Base-by-base conservation (phyloP, 208 protist genomes). In the Angomonas deanei region DNA sequence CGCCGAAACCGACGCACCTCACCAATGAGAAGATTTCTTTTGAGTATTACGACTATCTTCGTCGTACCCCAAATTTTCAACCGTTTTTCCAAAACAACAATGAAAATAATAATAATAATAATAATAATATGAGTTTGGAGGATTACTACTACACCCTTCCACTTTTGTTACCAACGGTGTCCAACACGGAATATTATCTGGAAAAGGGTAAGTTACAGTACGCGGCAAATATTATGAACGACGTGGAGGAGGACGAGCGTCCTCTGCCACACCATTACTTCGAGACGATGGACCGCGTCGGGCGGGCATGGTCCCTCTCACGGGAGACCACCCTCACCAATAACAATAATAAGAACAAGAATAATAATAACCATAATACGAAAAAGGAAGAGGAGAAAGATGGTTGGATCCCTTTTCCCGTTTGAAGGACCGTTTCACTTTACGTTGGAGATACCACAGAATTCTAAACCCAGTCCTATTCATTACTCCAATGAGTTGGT, bases 301-400 rank as follows among this genome's bases (percentile, higher is more conserved):
- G 42, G 6, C 3, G 56, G 33, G 30, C 50, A 4, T 38, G n/a
- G 38, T 23, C 19, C n/a, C 1, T 2, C 15, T 32, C 6, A 28
- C 4, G 50, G 27, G 50, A 30, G 50, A 33, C 11, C 11, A 19
- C n/a, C 1, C 32, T 5, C 21, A 66, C 4, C 10, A 66, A 66
- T 59, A 66, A 66, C 26, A 58, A 57, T 58, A 66, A 66, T 59
- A 66, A 66, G 60, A 46, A 30, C 31, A 66, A 34, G 26, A 4
- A 53, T 4, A 38, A 21, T 17, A 21, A 53, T 28, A 61, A 58
- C 17, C 17, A 36, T 38, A 36, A 6, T 58, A 36, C 28, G n/a
- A n/a, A n/a, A n/a, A n/a, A n/a, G n/a, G n/a, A 8, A 19, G 10
- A 36, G 33, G 23, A 4, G 53, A 48, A 53, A 38, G 39, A 50